Conservation (phyloP, 441 rosid species). For the Adansonia gregorii region DNA sequence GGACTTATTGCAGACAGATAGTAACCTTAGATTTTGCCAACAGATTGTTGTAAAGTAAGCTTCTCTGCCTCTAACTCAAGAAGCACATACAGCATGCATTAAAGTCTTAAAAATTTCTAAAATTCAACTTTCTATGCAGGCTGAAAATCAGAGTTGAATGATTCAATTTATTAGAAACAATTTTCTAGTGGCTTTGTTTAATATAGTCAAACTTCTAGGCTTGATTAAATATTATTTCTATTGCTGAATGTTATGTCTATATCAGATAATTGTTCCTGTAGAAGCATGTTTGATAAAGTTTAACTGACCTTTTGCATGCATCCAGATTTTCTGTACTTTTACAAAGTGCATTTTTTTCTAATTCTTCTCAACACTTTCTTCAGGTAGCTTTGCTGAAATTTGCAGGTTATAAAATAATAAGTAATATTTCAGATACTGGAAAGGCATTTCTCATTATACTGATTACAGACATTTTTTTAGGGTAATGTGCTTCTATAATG, state of each 20-base stretch:
- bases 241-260: constrained; percentile 14
- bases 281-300: constrained; percentile 6
- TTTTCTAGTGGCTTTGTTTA: not conserved
- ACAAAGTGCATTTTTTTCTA: constrained; percentile 19
- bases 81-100: not conserved
- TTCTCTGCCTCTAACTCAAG: not conserved
- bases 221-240: not conserved
- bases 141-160: not conserved
- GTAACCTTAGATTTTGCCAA: not conserved
- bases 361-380: constrained; percentile 29
- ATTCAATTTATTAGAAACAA: not conserved
- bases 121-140: not conserved
- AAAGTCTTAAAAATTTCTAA: not conserved
- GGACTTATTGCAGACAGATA: not conserved
- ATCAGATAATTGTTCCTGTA: not conserved
- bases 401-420: constrained; percentile 83
- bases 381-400: constrained; percentile 97
- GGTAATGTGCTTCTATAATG: constrained; percentile 53
- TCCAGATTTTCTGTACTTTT: not conserved
- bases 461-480: constrained; percentile 76
- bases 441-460: constrained; percentile 88
- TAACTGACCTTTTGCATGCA: constrained; percentile 14
- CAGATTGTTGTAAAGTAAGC: not conserved
- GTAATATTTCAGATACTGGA: constrained; percentile 84
- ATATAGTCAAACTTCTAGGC: not conserved